phyloP scores from a whole-genome alignment of 2,329 filamentous ascomycete species.

The Mollisiaceae sp. region DNA sequence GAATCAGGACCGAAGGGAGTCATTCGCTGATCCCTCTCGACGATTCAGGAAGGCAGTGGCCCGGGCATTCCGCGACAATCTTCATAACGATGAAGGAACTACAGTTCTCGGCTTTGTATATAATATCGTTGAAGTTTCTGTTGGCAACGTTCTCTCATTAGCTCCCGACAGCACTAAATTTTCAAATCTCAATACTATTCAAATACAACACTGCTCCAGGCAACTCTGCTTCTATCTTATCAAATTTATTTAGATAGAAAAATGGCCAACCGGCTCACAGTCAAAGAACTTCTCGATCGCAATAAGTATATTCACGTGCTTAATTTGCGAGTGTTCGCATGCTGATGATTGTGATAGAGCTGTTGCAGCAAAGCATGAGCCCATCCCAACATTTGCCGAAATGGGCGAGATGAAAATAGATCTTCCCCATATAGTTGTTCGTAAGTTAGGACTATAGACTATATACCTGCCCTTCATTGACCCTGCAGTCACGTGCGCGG shows the following conservation, averaged over 20 bases:
- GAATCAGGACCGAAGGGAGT: background rate
- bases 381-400: slow-evolving; percentile 22
- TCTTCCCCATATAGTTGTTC: slow-evolving; percentile 8
- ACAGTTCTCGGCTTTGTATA: background rate
- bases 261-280: slow-evolving; percentile 14
- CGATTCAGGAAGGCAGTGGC: background rate
- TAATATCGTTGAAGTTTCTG: background rate
- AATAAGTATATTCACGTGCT: slow-evolving; percentile 17
- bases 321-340: background rate
- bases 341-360: slow-evolving; percentile 2
- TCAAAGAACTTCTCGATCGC: slow-evolving; percentile 21
- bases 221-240: background rate
- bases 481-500: slow-evolving; percentile 20
- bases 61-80: slow-evolving; percentile 7
- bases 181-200: background rate
- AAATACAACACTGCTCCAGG: background rate
- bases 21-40: background rate
- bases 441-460: slow-evolving; percentile 4
- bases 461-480: background rate
- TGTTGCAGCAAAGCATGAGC: slow-evolving; percentile 18
- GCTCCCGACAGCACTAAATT: background rate
- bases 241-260: slow-evolving; percentile 2
- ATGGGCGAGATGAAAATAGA: slow-evolving; percentile 12
- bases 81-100: background rate
- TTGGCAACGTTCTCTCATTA: background rate